A percentile compares a stretch with the other conserved stretches of the same genome.
Conservation (phyloP, 2,329 filamentous ascomycete species). For the Fragosphaeria purpurea region DNA sequence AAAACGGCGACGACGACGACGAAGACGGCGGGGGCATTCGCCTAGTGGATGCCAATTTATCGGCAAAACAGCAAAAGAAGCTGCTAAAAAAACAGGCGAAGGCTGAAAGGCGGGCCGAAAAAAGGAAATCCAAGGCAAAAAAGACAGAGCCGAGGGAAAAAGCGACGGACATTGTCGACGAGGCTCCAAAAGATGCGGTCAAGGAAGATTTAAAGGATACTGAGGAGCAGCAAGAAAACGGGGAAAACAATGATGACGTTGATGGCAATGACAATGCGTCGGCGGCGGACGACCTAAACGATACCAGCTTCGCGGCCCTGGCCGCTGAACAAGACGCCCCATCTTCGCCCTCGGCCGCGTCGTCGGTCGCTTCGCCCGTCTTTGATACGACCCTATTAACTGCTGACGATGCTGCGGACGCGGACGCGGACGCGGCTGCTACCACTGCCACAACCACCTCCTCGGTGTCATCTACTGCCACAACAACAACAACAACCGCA, state of each 20-base stretch:
- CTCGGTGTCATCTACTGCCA: background rate
- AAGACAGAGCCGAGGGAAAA: constrained; percentile 36
- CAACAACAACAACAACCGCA: background rate
- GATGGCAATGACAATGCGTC: constrained; percentile 43
- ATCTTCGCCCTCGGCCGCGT: constrained; percentile 21
- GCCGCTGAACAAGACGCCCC: constrained; percentile 32
- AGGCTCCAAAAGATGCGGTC: background rate
- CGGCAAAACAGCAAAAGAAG: constrained; percentile 39
- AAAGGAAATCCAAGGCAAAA: constrained; percentile 17
- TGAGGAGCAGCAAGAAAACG: background rate
- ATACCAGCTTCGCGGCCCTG: constrained; percentile 35
- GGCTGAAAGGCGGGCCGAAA: constrained; percentile 40
- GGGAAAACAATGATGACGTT: constrained; percentile 34
- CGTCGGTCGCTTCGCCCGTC: constrained; percentile 42
- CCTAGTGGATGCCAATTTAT: constrained; percentile 18
- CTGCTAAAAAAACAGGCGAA: constrained; percentile 42
- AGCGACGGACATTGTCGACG: background rate
- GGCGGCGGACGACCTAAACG: constrained; percentile 40
- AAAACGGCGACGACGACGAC: constrained; percentile 6
- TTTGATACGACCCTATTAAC: constrained; percentile 45
- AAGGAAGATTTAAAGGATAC: background rate
- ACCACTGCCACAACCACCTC: constrained; percentile 27
- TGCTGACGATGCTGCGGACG: constrained; percentile 6
- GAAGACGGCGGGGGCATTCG: constrained; percentile 13
- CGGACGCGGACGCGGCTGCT: constrained; percentile 20